These are phyloP conservation scores for Trichoderma polysporum DNA, from an alignment of 2,329 filamentous ascomycete species.

Conservation along the genomic window DNA sequence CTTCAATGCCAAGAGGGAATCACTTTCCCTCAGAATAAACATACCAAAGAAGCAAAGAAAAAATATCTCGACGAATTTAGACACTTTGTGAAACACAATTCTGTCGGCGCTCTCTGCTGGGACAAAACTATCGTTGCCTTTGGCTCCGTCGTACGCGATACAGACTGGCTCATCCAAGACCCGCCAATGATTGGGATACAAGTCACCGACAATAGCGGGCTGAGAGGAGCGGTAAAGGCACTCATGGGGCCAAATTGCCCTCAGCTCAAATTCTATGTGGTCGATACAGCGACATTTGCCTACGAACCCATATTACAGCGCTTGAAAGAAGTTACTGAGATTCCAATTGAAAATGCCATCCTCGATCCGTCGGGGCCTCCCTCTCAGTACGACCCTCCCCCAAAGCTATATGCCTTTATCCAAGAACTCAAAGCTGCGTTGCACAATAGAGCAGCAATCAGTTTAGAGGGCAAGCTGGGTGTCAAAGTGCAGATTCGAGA, in stretches of 20 bases:
- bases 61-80: constrained; percentile 47
- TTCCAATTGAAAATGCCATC: constrained; percentile 57
- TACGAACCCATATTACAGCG: constrained; percentile 65
- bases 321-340: constrained; percentile 53
- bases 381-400: constrained; percentile 17
- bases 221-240: constrained; percentile 48
- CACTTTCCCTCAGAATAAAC: constrained; percentile 36
- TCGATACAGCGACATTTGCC: constrained; percentile 66
- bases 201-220: constrained; percentile 46
- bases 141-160: constrained; percentile 54
- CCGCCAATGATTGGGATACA: constrained; percentile 52
- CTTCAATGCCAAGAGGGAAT: constrained; percentile 47
- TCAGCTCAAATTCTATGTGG: constrained; percentile 50
- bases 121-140: constrained; percentile 58
- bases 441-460: neutral
- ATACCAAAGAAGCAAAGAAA: constrained; percentile 37
- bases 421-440: neutral
- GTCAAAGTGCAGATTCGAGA: constrained; percentile 28
- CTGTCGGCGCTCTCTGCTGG: constrained; percentile 60
- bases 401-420: constrained; percentile 13
- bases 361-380: constrained; percentile 35
- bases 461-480: constrained; percentile 27
- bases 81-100: constrained; percentile 56
- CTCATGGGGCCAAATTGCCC: constrained; percentile 34
- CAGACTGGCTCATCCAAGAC: constrained; percentile 41